Base-by-base conservation (phyloP, 75 land plant genomes). In the Azolla pinnata region DNA sequence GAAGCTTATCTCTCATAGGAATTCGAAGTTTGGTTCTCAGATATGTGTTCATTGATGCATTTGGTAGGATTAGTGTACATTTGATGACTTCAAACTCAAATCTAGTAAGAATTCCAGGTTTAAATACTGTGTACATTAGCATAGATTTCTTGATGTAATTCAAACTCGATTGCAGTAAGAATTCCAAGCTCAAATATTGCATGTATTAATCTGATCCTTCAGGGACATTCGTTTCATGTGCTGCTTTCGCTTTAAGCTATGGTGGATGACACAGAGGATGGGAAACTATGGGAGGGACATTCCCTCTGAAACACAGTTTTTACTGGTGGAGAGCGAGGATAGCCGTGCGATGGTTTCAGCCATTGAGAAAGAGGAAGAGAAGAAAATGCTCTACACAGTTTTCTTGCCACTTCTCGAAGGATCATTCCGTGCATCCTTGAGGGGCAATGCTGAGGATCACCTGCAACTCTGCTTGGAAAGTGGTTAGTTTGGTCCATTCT, bases 181-280 rank as follows among this genome's bases (percentile, higher is more conserved):
- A 38, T 38, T 38, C 42, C 42, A 8, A 8, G 14, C 42, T 14
- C 12, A 8, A 38, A 38, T 38, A 38, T 38, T 38, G 7, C 14
- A 7, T 38, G 42, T 38, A 38, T 7, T 14, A 38, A 38, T 7
- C 42, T 38, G 2, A 17, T 31, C 9, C 14, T 62, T 44, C 83
- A 86, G 88, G 70, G 87, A 63, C 24, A 56, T 73, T 0, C 66
- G 87, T 12, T 87, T 87, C 74, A 69, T 81, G 80, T 87, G 88
- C 57, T 74, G 64, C 31, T 87, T 87, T 65, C 75, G 90, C 16
- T 87, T 83, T 69, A 87, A 78, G 64, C 57, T 87, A 46, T 87
- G 90, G 90, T 87, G 90, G 90, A 87, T 87, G 90, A 87, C 90
- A 0, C 90, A 83, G 51, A 67, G 83, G 57, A 87, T 80, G 83